Percentiles rank a stretch among this genome's conserved stretches.
Conservation (phyloP, 108 stramenopile genomes). For the Nitzschia sp. region DNA sequence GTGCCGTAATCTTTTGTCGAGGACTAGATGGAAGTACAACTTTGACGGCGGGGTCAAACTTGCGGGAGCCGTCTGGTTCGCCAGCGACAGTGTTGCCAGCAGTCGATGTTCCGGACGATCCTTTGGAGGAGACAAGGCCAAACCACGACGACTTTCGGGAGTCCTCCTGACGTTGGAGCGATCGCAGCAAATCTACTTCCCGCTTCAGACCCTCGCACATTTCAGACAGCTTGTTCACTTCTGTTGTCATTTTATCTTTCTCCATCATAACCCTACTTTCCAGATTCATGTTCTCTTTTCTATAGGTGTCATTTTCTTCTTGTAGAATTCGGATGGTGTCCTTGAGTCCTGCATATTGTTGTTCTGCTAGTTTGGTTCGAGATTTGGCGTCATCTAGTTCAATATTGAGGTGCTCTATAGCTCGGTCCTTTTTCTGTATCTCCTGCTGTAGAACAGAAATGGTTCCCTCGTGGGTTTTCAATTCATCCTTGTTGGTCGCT, state of each 20-base stretch:
- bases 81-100: slow-evolving; percentile 11
- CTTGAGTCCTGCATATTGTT: slow-evolving; percentile 80
- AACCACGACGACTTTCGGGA: slow-evolving; percentile 54
- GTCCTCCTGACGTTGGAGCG: slow-evolving; percentile 40
- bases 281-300: slow-evolving; percentile 58
- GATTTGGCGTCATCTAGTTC: slow-evolving; percentile 66
- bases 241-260: slow-evolving; percentile 62
- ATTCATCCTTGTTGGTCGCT: slow-evolving; percentile 44
- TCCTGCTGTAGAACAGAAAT: slow-evolving; percentile 57
- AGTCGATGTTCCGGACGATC: background rate
- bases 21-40: slow-evolving; percentile 62
- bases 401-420: slow-evolving; percentile 56
- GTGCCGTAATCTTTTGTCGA: slow-evolving; percentile 58
- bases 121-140: slow-evolving; percentile 25
- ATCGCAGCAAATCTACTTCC: slow-evolving; percentile 62
- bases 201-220: slow-evolving; percentile 63
- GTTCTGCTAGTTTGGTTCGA: slow-evolving; percentile 66
- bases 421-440: slow-evolving; percentile 39
- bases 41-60: slow-evolving; percentile 39
- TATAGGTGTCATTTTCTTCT: slow-evolving; percentile 66
- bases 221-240: slow-evolving; percentile 75
- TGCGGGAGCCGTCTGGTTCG: slow-evolving; percentile 34
- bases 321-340: slow-evolving; percentile 71
- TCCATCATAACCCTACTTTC: slow-evolving; percentile 57
- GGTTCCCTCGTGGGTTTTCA: slow-evolving; percentile 43